Conservation (phyloP, 352 stramenopile genomes). For the Globisporangium splendens region DNA sequence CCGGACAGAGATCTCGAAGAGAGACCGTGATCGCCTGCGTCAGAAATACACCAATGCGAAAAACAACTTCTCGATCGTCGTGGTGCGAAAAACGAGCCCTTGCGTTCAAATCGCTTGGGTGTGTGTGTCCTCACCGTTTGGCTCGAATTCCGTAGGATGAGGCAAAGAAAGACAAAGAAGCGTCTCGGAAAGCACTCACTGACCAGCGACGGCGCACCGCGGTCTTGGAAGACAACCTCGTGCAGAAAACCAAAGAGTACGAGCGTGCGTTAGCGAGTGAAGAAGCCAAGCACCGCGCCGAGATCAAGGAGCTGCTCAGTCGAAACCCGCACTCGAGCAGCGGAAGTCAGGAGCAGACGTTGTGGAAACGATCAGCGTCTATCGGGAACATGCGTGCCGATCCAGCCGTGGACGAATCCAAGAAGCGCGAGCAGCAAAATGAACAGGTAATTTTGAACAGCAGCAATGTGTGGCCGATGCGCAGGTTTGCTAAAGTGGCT, state of each 20-base stretch:
- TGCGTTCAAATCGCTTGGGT: not conserved
- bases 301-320: slow-evolving; percentile 59
- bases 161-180: slow-evolving; percentile 72
- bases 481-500: no score
- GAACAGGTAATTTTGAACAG: slow-evolving; percentile 23
- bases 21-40: slow-evolving; percentile 62
- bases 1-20: slow-evolving; percentile 39
- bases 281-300: slow-evolving; percentile 30
- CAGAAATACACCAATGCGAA: slow-evolving; percentile 83
- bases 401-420: slow-evolving; percentile 6
- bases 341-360: slow-evolving; percentile 15
- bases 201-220: slow-evolving; percentile 52
- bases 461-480: no score
- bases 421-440: slow-evolving; percentile 24
- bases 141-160: slow-evolving; percentile 33
- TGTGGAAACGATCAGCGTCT: slow-evolving; percentile 17
- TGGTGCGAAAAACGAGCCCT: slow-evolving; percentile 26
- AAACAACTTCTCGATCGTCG: slow-evolving; percentile 65
- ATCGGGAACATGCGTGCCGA: slow-evolving; percentile 13
- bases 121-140: no score
- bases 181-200: slow-evolving; percentile 41
- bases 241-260: slow-evolving; percentile 59
- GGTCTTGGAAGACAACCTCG: slow-evolving; percentile 41
- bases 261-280: slow-evolving; percentile 53
- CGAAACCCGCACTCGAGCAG: slow-evolving; percentile 22